phyloP scores from a whole-genome alignment of 768 basidiomycete species.

The Mrakia gelida region DNA sequence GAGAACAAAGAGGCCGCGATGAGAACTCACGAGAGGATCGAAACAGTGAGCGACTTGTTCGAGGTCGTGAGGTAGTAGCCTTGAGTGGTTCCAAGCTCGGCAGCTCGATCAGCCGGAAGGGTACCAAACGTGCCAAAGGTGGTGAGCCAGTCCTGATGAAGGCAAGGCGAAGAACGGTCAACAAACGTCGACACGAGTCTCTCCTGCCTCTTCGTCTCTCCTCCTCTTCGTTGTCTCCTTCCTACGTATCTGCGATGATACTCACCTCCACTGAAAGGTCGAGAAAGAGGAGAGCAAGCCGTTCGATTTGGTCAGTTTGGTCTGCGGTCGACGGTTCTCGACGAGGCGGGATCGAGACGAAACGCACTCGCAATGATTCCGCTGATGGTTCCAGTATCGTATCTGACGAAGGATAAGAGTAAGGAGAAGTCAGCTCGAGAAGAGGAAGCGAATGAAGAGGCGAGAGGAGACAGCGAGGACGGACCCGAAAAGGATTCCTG shows the following conservation, averaged over 20 bases:
- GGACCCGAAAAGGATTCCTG: neutral
- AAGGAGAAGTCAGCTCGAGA: neutral
- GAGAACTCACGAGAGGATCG: conserved; percentile 40
- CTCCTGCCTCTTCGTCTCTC: no score
- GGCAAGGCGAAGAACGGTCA: neutral
- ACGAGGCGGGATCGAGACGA: no score
- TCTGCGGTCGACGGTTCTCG: no score
- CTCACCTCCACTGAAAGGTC: no score
- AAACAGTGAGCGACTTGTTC: conserved; percentile 45
- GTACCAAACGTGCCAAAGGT: conserved; percentile 22
- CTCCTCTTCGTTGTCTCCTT: no score
- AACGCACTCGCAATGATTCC: conserved; percentile 15
- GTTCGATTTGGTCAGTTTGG: no score
- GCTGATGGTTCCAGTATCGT: conserved; percentile 18
- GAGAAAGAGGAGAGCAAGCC: no score
- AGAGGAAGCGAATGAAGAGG: neutral
- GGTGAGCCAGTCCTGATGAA: conserved; percentile 15
- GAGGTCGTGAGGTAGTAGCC: conserved; percentile 29
- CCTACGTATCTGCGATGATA: neutral
- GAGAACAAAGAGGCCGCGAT: no score
- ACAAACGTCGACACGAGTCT: no score
- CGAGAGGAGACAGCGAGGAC: neutral
- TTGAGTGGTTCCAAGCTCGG: neutral
- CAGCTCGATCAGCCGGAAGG: neutral
- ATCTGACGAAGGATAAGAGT: neutral